Conservation (phyloP, 1,284 basidiomycete species). For the Tranzscheliella williamsii region DNA sequence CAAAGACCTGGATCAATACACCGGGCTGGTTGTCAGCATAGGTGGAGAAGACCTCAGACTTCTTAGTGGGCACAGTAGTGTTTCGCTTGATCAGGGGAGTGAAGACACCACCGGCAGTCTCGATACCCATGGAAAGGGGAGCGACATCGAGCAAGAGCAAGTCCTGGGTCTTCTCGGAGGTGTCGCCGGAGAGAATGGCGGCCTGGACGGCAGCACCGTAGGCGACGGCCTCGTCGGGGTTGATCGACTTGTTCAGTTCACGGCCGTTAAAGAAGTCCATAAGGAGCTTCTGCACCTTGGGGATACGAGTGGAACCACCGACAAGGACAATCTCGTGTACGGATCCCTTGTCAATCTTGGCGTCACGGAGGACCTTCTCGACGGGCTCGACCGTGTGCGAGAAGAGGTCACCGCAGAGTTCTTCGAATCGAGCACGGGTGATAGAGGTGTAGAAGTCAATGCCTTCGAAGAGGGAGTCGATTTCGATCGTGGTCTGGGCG, state of each 20-base stretch:
- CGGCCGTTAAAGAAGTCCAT: conserved; percentile 95
- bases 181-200: conserved; percentile 95
- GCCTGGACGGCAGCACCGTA: conserved; percentile 99
- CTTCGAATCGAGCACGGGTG: conserved; percentile 98
- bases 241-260: conserved; percentile 72
- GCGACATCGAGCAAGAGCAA: conserved; percentile 95
- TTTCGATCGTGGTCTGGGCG: conserved; percentile 94
- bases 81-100: conserved; percentile 96
- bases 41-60: conserved; percentile 98
- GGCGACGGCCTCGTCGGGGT: conserved; percentile 99
- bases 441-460: conserved; percentile 98
- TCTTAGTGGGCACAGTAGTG: conserved; percentile 98
- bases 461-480: conserved; percentile 96
- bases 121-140: conserved; percentile 91
- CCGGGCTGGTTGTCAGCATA: conserved; percentile 99
- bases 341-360: conserved; percentile 87
- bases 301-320: conserved; percentile 98
- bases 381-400: conserved; percentile 94
- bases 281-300: conserved; percentile 94
- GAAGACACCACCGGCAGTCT: conserved; percentile 99
- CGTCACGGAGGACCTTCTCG: conserved; percentile 96
- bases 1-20: conserved; percentile 97
- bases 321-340: conserved; percentile 98
- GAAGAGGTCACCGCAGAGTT: conserved; percentile 96
- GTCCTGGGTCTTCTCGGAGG: conserved; percentile 96